These are phyloP conservation scores for Nicotiana otophora DNA, from an alignment of 257 asterid species.

Conservation along the genomic window DNA sequence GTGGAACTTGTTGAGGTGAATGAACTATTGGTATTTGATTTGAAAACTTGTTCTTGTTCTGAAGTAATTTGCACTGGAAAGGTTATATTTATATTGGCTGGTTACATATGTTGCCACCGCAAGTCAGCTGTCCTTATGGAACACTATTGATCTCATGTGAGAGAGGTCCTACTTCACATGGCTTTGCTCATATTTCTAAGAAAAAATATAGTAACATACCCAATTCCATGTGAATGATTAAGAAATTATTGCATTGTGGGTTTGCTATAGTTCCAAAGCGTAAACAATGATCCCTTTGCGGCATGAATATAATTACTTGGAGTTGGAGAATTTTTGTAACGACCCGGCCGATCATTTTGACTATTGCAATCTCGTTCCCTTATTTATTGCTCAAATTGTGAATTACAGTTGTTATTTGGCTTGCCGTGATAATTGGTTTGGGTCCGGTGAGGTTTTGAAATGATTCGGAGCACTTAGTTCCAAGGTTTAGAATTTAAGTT, in stretches of 20 bases:
- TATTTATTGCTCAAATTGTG: too few relatives aligned
- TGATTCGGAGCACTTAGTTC: too few relatives aligned
- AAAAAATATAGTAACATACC: not conserved
- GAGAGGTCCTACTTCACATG: conserved; percentile 22
- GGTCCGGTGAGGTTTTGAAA: too few relatives aligned
- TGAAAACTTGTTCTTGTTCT: not conserved
- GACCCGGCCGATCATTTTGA: too few relatives aligned
- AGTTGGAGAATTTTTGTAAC: not conserved
- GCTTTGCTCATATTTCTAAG: not conserved
- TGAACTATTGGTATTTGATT: not conserved
- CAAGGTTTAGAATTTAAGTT: too few relatives aligned
- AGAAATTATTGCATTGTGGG: not conserved
- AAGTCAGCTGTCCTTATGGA: not conserved
- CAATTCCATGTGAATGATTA: not conserved
- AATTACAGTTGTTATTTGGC: too few relatives aligned
- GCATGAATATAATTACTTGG: not conserved
- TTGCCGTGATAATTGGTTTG: too few relatives aligned
- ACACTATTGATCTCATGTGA: not conserved
- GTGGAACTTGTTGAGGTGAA: not conserved
- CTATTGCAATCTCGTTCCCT: too few relatives aligned
- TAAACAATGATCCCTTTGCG: not conserved
- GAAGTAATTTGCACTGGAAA: not conserved
- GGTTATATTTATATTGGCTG: conserved; percentile 3
- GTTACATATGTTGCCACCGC: not conserved
- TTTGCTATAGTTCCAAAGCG: not conserved